These are phyloP conservation scores for Claviceps lovelessii DNA, from an alignment of 2,329 filamentous ascomycete genomes.

Conservation along the genomic window DNA sequence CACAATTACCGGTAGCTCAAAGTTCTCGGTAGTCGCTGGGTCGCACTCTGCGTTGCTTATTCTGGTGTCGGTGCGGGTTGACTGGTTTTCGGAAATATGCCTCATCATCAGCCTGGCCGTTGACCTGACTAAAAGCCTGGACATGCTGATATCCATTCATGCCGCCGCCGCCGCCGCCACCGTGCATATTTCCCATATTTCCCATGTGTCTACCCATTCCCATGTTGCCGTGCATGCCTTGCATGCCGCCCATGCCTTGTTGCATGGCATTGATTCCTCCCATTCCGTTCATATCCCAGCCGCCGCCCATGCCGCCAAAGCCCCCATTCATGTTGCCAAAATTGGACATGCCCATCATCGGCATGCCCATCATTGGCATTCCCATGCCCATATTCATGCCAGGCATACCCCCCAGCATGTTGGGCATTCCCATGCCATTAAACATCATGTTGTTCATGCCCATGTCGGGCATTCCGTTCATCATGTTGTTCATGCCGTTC, in stretches of 20 bases:
- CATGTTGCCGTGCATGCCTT: constrained; percentile 11
- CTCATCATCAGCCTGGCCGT: constrained; percentile 57
- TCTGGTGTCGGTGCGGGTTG: constrained; percentile 82
- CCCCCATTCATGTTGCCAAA: constrained; percentile 7
- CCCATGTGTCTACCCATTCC: constrained; percentile 2
- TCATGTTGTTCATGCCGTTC: constrained; percentile 20
- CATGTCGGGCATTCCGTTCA: constrained; percentile 26
- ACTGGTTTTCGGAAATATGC: constrained; percentile 93
- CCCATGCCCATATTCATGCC: constrained; percentile 11
- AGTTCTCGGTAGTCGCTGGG: constrained; percentile 87
- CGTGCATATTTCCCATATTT: neutral
- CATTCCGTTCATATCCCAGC: constrained; percentile 22
- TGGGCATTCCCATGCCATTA: constrained; percentile 13
- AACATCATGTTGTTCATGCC: constrained; percentile 18
- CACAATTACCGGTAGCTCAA: constrained; percentile 21
- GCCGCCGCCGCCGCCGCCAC: constrained; percentile 4
- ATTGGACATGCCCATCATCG: constrained; percentile 13
- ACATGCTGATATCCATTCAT: constrained; percentile 21
- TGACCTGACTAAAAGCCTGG: constrained; percentile 30
- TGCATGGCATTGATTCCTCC: constrained; percentile 14
- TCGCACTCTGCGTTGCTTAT: constrained; percentile 61
- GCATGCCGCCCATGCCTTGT: constrained; percentile 16
- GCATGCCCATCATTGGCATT: constrained; percentile 17
- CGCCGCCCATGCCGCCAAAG: constrained; percentile 7
- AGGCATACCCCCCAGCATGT: constrained; percentile 27